Percentiles rank a stretch among this genome's conserved stretches.
These are phyloP conservation scores for Gymnopilus junonius DNA, from an alignment of 768 basidiomycete species.

Conservation along the genomic window DNA sequence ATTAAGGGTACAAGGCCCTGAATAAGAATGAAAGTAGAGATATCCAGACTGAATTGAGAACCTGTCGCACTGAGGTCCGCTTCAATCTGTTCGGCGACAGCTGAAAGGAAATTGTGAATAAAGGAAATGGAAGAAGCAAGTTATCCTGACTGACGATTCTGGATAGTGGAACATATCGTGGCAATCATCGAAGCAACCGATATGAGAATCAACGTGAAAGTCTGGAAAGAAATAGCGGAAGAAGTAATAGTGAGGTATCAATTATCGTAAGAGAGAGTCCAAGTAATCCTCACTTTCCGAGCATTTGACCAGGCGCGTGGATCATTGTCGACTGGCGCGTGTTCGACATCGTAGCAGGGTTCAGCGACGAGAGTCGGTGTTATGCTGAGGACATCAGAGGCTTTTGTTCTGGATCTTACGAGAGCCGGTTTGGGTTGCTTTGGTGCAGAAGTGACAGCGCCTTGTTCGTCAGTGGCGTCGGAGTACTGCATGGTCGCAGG, in stretches of 20 bases:
- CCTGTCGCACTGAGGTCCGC: slow-evolving; percentile 60
- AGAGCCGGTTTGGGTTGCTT: not conserved
- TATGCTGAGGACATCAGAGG: not conserved
- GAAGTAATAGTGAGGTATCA: slow-evolving; percentile 1
- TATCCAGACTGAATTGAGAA: slow-evolving; percentile 64
- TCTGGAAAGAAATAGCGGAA: slow-evolving; percentile 31
- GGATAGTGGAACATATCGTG: slow-evolving; percentile 61
- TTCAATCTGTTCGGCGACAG: slow-evolving; percentile 66
- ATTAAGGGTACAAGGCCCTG: slow-evolving; percentile 71
- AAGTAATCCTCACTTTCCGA: slow-evolving; percentile 49
- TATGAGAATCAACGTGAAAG: slow-evolving; percentile 48
- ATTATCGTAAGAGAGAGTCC: slow-evolving; percentile 10
- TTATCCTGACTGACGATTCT: slow-evolving; percentile 54
- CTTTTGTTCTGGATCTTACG: not conserved
- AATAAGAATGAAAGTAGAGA: slow-evolving; percentile 72
- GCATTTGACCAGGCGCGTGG: slow-evolving; percentile 60
- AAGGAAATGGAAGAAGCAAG: not conserved
- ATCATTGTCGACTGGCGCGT: slow-evolving; percentile 59
- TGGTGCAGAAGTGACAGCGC: not conserved
- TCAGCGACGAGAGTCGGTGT: slow-evolving; percentile 11
- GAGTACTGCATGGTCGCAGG: not conserved
- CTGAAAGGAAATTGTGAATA: slow-evolving; percentile 34
- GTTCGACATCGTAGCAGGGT: slow-evolving; percentile 47
- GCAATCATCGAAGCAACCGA: slow-evolving; percentile 60
- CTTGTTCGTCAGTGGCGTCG: not conserved